Base-by-base conservation (phyloP, 179 eudicot genomes). In the Silene vulgaris region DNA sequence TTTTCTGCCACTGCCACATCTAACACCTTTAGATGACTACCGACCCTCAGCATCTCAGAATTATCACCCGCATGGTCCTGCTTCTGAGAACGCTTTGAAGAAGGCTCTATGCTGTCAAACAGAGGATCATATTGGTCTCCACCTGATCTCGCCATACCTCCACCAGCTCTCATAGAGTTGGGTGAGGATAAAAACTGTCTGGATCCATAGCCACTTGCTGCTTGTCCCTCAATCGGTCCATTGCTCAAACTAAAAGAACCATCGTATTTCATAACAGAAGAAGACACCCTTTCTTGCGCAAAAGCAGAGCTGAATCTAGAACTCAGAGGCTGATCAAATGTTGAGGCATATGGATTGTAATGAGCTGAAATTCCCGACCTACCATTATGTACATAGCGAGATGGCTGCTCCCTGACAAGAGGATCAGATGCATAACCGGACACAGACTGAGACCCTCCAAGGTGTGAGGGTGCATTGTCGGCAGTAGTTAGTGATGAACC, bases 81-180 rank as follows among this genome's bases (percentile, higher is more conserved):
- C 82, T 78, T 81, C 61, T 60, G 79, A 76, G 83, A 80, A 71
- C 74, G 69, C 74, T 83, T 89, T 78, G 97, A 85, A 67, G 87
- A 83, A 72, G 91, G 99, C 76, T 90, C 97, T 71, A 95, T 88
- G 88, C 97, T 92, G 80, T 94, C 98, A 81, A 83, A 90, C 65
- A 92, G 82, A 75, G 99, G 99, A 80, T 95, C 99, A 85, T 95
- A 95, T 80, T 92, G 93, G 68, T 88, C 88, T 78, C 87, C 86
- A 66, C 79, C 83, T 28, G 88, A 83, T 75, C 50, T 84, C 30
- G 87, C 84, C 74, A 84, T 68, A 45, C 81, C 76, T 16, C 75
- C 86, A 71, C 79, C 85, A 72, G 85, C 74, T 81, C 74, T 70
- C 9, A 59, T 78, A 72, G 84, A 76, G 77, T 82, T 78, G 37